phyloP scores from a whole-genome alignment of 805 yeast species.

The Yarrowia porcina region DNA sequence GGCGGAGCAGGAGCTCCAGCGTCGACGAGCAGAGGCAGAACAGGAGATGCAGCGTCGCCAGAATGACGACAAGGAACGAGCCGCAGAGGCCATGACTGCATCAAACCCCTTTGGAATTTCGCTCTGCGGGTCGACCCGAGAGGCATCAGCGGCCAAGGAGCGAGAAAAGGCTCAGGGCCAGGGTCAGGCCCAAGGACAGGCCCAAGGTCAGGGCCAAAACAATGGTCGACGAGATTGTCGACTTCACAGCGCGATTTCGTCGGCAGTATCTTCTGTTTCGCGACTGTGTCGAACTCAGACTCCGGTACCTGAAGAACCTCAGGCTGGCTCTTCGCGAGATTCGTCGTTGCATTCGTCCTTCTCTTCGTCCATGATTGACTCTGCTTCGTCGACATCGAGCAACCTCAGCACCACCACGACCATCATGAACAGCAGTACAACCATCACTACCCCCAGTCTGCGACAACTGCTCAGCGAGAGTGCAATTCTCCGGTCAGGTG shows the following conservation, averaged over 20 bases:
- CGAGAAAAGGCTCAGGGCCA: not conserved
- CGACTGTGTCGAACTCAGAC: slow-evolving; percentile 8
- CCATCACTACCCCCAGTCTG: slow-evolving; percentile 12
- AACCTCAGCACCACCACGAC: not conserved
- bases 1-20: slow-evolving; percentile 23
- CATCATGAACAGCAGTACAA: not conserved
- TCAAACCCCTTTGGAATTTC: slow-evolving; percentile 4
- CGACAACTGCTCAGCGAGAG: slow-evolving; percentile 19
- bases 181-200: not conserved
- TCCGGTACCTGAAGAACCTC: slow-evolving; percentile 5
- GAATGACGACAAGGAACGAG: not conserved
- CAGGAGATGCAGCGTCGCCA: slow-evolving; percentile 13
- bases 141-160: not conserved
- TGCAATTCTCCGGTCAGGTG: slow-evolving; percentile 1
- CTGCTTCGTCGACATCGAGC: slow-evolving; percentile 1
- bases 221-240: slow-evolving; percentile 11
- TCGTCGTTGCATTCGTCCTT: slow-evolving; percentile 19
- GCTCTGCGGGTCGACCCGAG: not conserved
- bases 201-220: too few relatives aligned
- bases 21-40: slow-evolving; percentile 14
- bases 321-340: slow-evolving; percentile 5
- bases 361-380: slow-evolving; percentile 8
- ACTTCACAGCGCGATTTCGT: slow-evolving; percentile 10
- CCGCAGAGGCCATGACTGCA: not conserved
- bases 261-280: slow-evolving; percentile 18